These are phyloP conservation scores for Acanthamoeba rhysodes DNA, from an alignment of 208 protist species.

Conservation along the genomic window DNA sequence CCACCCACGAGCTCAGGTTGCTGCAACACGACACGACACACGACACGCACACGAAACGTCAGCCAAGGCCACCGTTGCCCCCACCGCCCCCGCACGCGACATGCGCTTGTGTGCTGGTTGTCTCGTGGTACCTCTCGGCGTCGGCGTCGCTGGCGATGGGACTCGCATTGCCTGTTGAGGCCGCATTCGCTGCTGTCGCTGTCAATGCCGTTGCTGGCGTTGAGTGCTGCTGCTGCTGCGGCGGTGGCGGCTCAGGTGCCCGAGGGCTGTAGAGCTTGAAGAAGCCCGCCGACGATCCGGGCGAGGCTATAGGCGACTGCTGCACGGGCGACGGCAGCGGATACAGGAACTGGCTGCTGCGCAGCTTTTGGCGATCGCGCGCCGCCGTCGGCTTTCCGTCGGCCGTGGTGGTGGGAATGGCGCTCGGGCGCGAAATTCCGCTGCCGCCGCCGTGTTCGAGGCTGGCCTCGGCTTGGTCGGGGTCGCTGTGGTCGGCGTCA, in stretches of 20 bases:
- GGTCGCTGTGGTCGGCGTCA: neutral
- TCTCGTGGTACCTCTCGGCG: neutral
- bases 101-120: neutral
- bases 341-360: slow-evolving; percentile 16
- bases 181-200: no score
- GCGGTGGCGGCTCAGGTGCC: neutral
- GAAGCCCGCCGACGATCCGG: neutral
- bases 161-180: neutral
- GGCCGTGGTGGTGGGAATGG: neutral
- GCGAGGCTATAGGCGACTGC: neutral
- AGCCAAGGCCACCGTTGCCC: neutral
- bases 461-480: neutral
- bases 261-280: slow-evolving; percentile 5
- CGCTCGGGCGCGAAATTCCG: neutral
- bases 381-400: no score
- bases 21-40: neutral
- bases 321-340: neutral
- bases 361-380: neutral
- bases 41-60: no score
- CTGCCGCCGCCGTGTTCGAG: neutral
- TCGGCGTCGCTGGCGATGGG: neutral
- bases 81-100: no score
- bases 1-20: slow-evolving; percentile 5
- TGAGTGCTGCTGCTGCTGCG: neutral
- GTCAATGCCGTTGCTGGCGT: no score